Evolutionary conservation across 1,284 basidiomycete genomes (phyloP), one percentile per base, ranked within the genome.

Genomic region (Kalmanozyma brasiliensis): DNA sequence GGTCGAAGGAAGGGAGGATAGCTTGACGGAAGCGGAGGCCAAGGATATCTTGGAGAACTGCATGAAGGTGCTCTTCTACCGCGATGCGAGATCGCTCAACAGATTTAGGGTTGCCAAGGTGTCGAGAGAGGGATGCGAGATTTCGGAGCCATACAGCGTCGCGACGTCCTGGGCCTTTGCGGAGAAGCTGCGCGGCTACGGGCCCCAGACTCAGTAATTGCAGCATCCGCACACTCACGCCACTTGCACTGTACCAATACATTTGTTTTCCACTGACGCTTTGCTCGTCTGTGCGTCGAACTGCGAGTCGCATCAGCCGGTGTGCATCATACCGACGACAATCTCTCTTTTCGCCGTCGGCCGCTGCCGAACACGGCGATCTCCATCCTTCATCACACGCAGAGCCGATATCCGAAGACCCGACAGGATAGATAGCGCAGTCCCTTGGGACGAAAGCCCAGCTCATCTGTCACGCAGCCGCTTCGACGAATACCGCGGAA

Each of bases 91-190:
- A 78, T 93, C 91, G 85, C 85, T 96, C 83, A 93, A 98, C 87
- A 94, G 98, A 93, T 98, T 91, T 85, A 94, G 98, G 91, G 88
- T 98, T 63, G 94, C 94, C 8, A 93, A 87, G 2, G 88, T 98
- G 68, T 94, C 91, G 4, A 88, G 85, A 29, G 84, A 87, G 4
- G 94, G 95, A 3, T 87, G 91, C 26, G 84, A 83, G 10, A 92
- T 98, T 73, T 91, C 91, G 0, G 93, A 93, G 66, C 89, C 93
- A 20, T 87, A 88, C 76, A 86, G 86, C 49, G 84, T 92, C 2
- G 86, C 90, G 56, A 97, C 95, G 1, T 84, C 88, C 22, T 98
- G 95, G 95, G 85, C 85, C 51, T 98, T 98, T 80, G 95, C 94
- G 19, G 95, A 98, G 83, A 89, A 88, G 24, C 89, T 95, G 75